Base-by-base conservation (phyloP, 768 basidiomycete species). In the Royoungia palumana region DNA sequence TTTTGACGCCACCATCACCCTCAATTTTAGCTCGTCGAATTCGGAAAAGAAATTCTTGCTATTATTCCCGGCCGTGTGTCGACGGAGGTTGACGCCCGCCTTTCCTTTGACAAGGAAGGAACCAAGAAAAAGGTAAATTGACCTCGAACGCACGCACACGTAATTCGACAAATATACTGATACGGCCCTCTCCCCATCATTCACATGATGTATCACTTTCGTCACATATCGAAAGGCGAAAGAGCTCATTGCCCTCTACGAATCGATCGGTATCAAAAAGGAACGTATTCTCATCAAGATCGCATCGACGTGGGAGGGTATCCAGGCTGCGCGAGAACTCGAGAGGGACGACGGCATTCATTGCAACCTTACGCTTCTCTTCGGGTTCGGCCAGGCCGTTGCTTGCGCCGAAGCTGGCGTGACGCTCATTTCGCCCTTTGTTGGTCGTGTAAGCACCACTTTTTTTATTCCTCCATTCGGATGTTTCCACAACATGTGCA, bases 1-100 rank as follows among this genome's bases (percentile, higher is more conserved):
- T 45, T 25, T 16, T 48, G 22, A 52, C 53, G 53, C 37, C 34
- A 54, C 27, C 40, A 49, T 30, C 50, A 48, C 54, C 56, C 44
- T 54, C 54, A 51, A 16, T 32, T 47, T 27, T 65, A 95, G 93
- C 85, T 99, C 54, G 91, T 98, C 61, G 95, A 92, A 71, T 99
- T 99, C 74, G 96, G 96, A 58, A 89, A 85, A 69, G 94, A 87
- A 75, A 97, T 99, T 65, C 80, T 98, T 44, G 74, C 76, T 53
- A 93, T 99, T 73, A 92, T 99, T 63, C 96, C 96, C 47, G 96
- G 96, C 51, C 89, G 96, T 69, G 95, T 99, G 54, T 99, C 96
- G 37, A 98, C 96, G 55, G 96, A 99, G 71, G 94, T 99, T 58
- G 96, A 99, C 69, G 96, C 96, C 42, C 87, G 90, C 58, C 83